These are phyloP conservation scores for Kwoniella botswanensis DNA, from an alignment of 768 basidiomycete species.

Conservation along the genomic window DNA sequence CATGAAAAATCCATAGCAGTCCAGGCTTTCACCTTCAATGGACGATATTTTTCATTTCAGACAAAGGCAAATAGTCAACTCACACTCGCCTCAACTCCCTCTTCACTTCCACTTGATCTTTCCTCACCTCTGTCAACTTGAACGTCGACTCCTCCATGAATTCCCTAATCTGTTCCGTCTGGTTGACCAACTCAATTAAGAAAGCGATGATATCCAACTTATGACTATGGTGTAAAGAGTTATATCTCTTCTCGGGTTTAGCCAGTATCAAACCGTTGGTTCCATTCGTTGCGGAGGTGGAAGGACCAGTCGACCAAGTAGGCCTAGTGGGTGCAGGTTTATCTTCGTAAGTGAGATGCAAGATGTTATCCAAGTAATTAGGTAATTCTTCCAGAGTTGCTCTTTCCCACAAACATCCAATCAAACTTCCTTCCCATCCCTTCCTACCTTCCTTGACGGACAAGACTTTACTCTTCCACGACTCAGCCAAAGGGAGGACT, in stretches of 20 bases:
- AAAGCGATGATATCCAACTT: conserved; percentile 85
- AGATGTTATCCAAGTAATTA: conserved; percentile 58
- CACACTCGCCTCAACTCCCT: conserved; percentile 85
- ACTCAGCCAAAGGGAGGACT: conserved; percentile 28
- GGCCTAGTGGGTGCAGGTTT: conserved; percentile 54
- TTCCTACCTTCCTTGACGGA: conserved; percentile 39
- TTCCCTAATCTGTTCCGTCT: conserved; percentile 82
- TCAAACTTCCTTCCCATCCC: conserved; percentile 54
- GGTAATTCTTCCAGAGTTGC: conserved; percentile 68
- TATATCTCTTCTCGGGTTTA: conserved; percentile 70
- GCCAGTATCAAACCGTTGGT: conserved; percentile 43
- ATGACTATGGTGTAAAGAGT: conserved; percentile 72
- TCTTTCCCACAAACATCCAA: conserved; percentile 55
- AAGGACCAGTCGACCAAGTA: conserved; percentile 54
- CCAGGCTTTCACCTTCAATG: too few species aligned
- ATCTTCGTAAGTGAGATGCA: conserved; percentile 53
- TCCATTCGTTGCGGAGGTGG: conserved; percentile 18
- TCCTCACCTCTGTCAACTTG: conserved; percentile 85
- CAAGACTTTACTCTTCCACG: conserved; percentile 48
- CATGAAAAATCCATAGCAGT: background rate
- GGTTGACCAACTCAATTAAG: conserved; percentile 85
- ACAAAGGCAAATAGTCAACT: conserved; percentile 57
- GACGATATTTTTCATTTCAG: too few species aligned
- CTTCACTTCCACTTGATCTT: conserved; percentile 95
- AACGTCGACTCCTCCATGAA: conserved; percentile 91